Base-by-base conservation (phyloP, 2,329 filamentous ascomycete genomes). In the Lecanoromycetidae sp. region DNA sequence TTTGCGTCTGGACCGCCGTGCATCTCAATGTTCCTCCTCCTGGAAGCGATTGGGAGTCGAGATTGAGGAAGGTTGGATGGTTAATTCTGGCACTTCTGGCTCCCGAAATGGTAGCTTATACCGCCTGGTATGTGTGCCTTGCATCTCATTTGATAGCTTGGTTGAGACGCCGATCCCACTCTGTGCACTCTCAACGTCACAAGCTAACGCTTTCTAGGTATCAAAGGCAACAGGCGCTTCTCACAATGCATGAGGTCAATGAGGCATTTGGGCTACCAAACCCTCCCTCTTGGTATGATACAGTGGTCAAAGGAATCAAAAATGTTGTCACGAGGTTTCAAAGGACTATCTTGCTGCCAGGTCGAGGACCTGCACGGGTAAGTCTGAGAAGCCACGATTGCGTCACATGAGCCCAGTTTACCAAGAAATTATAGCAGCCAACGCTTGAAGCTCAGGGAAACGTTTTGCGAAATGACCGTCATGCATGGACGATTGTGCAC, bases 1-100 rank as follows among this genome's bases (percentile, higher is more conserved):
- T 53, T 1, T 53, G 51, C 42, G 45, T 52, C n/a, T 53, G 51
- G 49, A 52, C 51, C 10, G 54, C 48, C 4, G 49, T 52, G n/a
- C 50, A 52, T 33, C 44, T 52, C 4, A 52, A 52, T 44, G 33
- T 52, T 29, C 44, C 50, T 15, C 36, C 20, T n/a, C 34, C 48
- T 5, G 44, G 44, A 13, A 35, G 23, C 17, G 15, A 15, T 10
- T 50, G 48, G 48, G 8, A 5, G 10, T 37, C 38, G 8, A 19
- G n/a, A 9, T 19, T 40, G 20, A 35, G 37, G 22, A 50, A 50
- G 40, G n/a, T 36, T 32, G 23, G 19, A 32, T 52, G 49, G 51
- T 7, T 52, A 25, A 13, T 53, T 7, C 17, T 52, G 23, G 50
- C 44, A 7, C 12, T 52, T 15, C 29, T 52, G n/a, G 39, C 34